Conservation (phyloP, 768 basidiomycete species). For the Porphyrellus cyaneotinctus region DNA sequence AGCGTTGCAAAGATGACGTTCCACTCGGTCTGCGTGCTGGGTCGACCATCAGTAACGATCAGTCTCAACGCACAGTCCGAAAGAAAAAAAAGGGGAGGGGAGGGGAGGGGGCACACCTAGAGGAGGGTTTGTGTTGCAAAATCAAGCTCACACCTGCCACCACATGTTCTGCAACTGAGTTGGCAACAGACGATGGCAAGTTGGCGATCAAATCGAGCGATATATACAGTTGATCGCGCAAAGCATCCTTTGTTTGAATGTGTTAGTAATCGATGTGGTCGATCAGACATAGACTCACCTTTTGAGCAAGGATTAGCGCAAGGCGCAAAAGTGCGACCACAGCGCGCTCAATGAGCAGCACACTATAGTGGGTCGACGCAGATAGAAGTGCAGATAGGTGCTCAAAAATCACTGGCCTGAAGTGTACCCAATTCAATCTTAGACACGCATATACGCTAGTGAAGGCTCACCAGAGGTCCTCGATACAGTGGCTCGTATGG, state of each 20-base stretch:
- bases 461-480: constrained; percentile 76
- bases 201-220: constrained; percentile 88
- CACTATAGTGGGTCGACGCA: constrained; percentile 75
- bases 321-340: constrained; percentile 84
- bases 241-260: constrained; percentile 48
- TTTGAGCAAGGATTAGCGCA: constrained; percentile 76
- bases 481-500: constrained; percentile 71
- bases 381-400: constrained; percentile 81
- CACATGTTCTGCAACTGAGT: constrained; percentile 89
- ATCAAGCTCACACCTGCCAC: constrained; percentile 76
- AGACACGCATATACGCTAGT: background rate
- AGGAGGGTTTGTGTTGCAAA: constrained; percentile 69
- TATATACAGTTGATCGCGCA: constrained; percentile 92
- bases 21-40: constrained; percentile 92
- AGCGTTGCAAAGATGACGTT: constrained; percentile 86
- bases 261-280: background rate
- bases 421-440: background rate
- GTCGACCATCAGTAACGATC: constrained; percentile 8
- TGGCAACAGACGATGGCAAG: constrained; percentile 70
- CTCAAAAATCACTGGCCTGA: constrained; percentile 92
- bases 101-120: constrained; percentile 50
- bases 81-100: background rate
- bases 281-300: constrained; percentile 42
- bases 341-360: constrained; percentile 89
- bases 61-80: background rate